Percentiles rank a stretch among this genome's conserved stretches.
These are phyloP conservation scores for Microdochium paspali DNA, from an alignment of 2,329 filamentous ascomycete genomes.

Conservation along the genomic window DNA sequence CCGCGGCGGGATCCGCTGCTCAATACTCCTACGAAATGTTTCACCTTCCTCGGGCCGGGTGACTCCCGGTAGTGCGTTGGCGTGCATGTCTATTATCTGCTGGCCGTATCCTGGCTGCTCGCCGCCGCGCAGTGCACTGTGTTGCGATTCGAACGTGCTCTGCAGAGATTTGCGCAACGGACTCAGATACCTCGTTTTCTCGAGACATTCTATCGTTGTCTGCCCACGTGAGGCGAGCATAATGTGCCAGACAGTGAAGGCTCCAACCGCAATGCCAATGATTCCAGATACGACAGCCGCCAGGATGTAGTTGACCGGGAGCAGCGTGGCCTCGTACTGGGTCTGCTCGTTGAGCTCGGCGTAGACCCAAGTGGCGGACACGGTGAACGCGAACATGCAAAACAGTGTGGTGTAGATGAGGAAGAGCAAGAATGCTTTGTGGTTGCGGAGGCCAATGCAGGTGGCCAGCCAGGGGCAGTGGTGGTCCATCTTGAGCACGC, in stretches of 20 bases:
- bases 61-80: constrained; percentile 71
- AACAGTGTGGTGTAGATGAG: constrained; percentile 83
- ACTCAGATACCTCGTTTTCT: constrained; percentile 89
- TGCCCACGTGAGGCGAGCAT: constrained; percentile 68
- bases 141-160: constrained; percentile 47
- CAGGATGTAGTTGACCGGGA: constrained; percentile 87
- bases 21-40: constrained; percentile 27
- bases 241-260: constrained; percentile 89
- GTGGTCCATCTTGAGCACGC: constrained; percentile 98
- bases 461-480: constrained; percentile 98
- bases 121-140: constrained; percentile 34
- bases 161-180: constrained; percentile 66
- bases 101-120: constrained; percentile 55
- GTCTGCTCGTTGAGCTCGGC: constrained; percentile 66
- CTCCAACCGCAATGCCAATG: constrained; percentile 78
- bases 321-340: constrained; percentile 62
- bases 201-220: constrained; percentile 92
- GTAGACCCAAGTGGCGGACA: constrained; percentile 76
- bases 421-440: constrained; percentile 92
- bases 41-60: constrained; percentile 78
- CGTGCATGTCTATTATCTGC: constrained; percentile 71
- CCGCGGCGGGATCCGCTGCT: constrained; percentile 24
- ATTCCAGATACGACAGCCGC: constrained; percentile 81
- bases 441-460: constrained; percentile 87
- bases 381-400: constrained; percentile 71